These are phyloP conservation scores for Eleusine coracana DNA, from an alignment of 176 grass and related monocot species.

Conservation along the genomic window DNA sequence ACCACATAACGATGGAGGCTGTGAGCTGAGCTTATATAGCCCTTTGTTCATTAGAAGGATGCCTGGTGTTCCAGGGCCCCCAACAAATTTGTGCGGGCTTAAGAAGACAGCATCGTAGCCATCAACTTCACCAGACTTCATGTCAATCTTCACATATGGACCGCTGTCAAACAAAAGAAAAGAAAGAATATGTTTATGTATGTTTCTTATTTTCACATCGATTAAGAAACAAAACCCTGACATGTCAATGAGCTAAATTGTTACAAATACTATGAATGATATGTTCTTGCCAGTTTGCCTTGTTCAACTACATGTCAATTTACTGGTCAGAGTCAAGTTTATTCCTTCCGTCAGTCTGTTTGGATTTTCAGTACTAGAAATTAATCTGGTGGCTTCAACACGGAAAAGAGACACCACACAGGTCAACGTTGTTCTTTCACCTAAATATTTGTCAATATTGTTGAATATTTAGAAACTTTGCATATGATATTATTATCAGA, in stretches of 20 bases:
- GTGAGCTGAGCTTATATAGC: background rate
- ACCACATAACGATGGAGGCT: background rate
- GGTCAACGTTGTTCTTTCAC: too few relatives aligned
- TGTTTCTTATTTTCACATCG: background rate
- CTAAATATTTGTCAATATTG: too few relatives aligned
- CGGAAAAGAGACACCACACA: too few relatives aligned
- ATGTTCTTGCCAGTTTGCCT: too few relatives aligned
- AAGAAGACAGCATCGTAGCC: background rate
- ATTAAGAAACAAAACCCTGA: background rate
- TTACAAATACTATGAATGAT: too few relatives aligned
- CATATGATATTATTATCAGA: too few relatives aligned
- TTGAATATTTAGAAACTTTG: too few relatives aligned
- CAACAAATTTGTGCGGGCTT: background rate
- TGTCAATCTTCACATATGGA: background rate
- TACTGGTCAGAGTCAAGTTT: too few relatives aligned
- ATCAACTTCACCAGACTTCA: background rate
- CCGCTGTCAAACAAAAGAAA: background rate
- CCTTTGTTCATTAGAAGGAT: background rate
- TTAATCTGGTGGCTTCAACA: too few relatives aligned
- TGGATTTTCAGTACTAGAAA: too few relatives aligned
- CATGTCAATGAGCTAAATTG: background rate
- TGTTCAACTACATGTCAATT: too few relatives aligned
- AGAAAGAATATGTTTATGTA: background rate
- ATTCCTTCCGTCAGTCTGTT: too few relatives aligned
- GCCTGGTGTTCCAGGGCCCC: constrained; percentile 44